Percentiles rank a stretch among this genome's conserved stretches.
phyloP scores from a whole-genome alignment of 306 rosid species.

The peach (Prunus persica) region Prunus_persica_NCBIv2 NC_034011.1:19501001-19501500 shows the following conservation, averaged over 20 bases:
- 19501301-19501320: background rate
- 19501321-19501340: background rate
- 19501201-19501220: background rate
- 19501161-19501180: slow-evolving; percentile 40
- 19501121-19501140: slow-evolving; percentile 74
- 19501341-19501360: background rate
- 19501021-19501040: slow-evolving; percentile 70
- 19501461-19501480: too few species aligned
- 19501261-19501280: background rate
- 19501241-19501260: slow-evolving; percentile 16
- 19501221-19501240: slow-evolving; percentile 25
- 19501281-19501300: slow-evolving; percentile 17
- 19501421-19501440: too few species aligned
- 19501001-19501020: slow-evolving; percentile 98
- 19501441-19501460: too few species aligned
- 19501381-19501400: too few species aligned
- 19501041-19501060: slow-evolving; percentile 89
- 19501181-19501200: slow-evolving; percentile 27
- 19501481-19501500: too few species aligned
- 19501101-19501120: slow-evolving; percentile 62
- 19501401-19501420: too few species aligned
- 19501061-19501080: slow-evolving; percentile 92
- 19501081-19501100: slow-evolving; percentile 79
- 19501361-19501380: too few species aligned
- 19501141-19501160: slow-evolving; percentile 55